Conservation (phyloP, 208 protist species). For the Wallacemonas sp. region DNA sequence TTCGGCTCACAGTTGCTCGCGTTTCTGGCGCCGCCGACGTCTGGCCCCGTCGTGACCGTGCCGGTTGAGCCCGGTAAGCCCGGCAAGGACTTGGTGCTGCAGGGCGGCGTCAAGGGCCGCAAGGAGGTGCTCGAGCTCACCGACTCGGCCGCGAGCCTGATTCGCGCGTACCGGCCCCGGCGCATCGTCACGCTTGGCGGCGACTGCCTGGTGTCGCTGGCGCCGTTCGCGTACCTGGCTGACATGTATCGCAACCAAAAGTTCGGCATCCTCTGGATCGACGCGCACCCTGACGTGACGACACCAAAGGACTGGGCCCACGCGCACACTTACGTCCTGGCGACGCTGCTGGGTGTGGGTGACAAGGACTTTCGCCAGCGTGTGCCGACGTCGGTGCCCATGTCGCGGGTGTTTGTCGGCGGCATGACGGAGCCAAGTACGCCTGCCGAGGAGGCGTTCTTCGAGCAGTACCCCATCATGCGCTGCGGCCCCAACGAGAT, state of each 20-base stretch:
- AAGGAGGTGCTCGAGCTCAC: slow-evolving; percentile 18
- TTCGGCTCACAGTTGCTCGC: slow-evolving; percentile 30
- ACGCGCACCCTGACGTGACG: slow-evolving; percentile 38
- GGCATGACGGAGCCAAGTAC: slow-evolving; percentile 19
- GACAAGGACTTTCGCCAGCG: slow-evolving; percentile 16
- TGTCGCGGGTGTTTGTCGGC: slow-evolving; percentile 21
- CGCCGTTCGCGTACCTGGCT: slow-evolving; percentile 33
- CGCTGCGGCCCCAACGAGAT: slow-evolving; percentile 20
- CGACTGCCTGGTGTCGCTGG: slow-evolving; percentile 35
- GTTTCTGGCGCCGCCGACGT: slow-evolving; percentile 20
- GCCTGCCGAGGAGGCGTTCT: not conserved
- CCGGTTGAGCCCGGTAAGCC: slow-evolving; percentile 4
- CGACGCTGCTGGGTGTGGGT: slow-evolving; percentile 19
- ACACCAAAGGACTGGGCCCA: slow-evolving; percentile 23
- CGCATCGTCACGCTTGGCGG: slow-evolving; percentile 33
- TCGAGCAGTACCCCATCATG: slow-evolving; percentile 16
- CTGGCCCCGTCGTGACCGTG: slow-evolving; percentile 4
- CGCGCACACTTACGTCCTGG: slow-evolving; percentile 33
- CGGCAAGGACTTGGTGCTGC: slow-evolving; percentile 12
- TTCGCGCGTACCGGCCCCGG: slow-evolving; percentile 20
- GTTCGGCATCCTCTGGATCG: slow-evolving; percentile 40
- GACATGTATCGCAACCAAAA: slow-evolving; percentile 17
- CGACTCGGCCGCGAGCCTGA: slow-evolving; percentile 12
- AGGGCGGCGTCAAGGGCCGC: slow-evolving; percentile 18
- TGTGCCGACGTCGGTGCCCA: slow-evolving; percentile 19